phyloP scores from a whole-genome alignment of 805 yeast species.

The Schizosaccharomyces lindneri region DNA sequence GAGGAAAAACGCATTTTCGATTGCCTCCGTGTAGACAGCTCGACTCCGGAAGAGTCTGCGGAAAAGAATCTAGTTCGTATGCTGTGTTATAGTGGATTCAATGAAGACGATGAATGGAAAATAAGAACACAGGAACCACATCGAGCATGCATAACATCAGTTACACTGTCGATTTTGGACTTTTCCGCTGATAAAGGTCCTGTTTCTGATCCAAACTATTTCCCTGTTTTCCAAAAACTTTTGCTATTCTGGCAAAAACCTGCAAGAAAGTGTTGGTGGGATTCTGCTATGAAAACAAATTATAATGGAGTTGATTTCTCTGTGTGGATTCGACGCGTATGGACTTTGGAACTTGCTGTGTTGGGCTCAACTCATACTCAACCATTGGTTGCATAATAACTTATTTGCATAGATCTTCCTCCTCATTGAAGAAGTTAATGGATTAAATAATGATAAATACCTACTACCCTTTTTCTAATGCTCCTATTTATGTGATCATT shows the following conservation, averaged over 20 bases:
- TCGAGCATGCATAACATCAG: not conserved
- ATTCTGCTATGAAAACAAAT: slow-evolving; percentile 7
- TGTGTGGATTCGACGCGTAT: not conserved
- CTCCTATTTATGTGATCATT: too few relatives aligned
- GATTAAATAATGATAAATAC: too few relatives aligned
- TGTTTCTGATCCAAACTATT: slow-evolving; percentile 2
- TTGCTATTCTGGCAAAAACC: slow-evolving; percentile 86
- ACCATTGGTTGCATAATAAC: not conserved
- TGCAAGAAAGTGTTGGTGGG: slow-evolving; percentile 97
- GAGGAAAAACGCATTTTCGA: not conserved
- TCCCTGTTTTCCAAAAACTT: slow-evolving; percentile 26
- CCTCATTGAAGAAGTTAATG: too few relatives aligned
- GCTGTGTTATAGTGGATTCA: slow-evolving; percentile 71
- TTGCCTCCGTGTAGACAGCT: not conserved
- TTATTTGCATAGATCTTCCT: too few relatives aligned
- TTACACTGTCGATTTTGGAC: not conserved
- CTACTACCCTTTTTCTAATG: too few relatives aligned
- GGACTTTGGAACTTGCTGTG: not conserved
- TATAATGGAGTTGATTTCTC: not conserved
- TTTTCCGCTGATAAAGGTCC: not conserved
- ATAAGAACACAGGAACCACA: slow-evolving; percentile 52
- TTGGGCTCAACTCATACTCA: not conserved
- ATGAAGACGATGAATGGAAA: slow-evolving; percentile 49
- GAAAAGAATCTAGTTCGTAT: slow-evolving; percentile 81
- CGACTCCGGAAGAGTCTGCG: slow-evolving; percentile 35